phyloP scores from a whole-genome alignment of 2,329 filamentous ascomycete species.

The Ophiostoma sp. region DNA sequence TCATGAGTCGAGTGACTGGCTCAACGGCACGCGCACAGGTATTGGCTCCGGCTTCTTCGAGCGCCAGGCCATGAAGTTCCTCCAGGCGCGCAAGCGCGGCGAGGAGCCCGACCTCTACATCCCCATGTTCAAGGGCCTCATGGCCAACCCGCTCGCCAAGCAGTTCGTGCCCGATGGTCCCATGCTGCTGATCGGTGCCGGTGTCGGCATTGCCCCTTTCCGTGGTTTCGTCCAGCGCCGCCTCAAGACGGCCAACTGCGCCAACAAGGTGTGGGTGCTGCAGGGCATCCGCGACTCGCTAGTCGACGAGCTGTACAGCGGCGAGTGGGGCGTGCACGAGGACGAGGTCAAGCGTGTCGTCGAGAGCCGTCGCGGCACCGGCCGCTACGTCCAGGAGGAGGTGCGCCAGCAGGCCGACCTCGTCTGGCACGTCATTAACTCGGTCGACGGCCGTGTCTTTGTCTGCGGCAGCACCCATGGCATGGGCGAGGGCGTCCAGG shows the following conservation, averaged over 20 bases:
- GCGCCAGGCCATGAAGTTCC: slow-evolving; percentile 71
- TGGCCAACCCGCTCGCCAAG: slow-evolving; percentile 92
- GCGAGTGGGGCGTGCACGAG: slow-evolving; percentile 94
- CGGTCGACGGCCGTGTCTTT: slow-evolving; percentile 92
- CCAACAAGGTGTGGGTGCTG: slow-evolving; percentile 96
- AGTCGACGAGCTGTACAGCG: slow-evolving; percentile 93
- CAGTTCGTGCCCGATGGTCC: slow-evolving; percentile 92
- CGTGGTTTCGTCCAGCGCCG: slow-evolving; percentile 94
- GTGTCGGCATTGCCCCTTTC: slow-evolving; percentile 96
- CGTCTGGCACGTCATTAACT: slow-evolving; percentile 98
- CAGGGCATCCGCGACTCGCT: slow-evolving; percentile 93
- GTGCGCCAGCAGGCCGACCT: slow-evolving; percentile 87
- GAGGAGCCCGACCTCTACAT: slow-evolving; percentile 67
- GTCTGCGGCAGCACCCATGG: slow-evolving; percentile 94
- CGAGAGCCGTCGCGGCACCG: slow-evolving; percentile 72
- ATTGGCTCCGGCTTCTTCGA: slow-evolving; percentile 94
- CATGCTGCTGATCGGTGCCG: slow-evolving; percentile 95
- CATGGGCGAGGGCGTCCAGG: slow-evolving; percentile 96
- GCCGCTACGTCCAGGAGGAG: slow-evolving; percentile 94
- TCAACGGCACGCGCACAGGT: slow-evolving; percentile 69
- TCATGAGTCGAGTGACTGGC: slow-evolving; percentile 83
- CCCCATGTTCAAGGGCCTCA: slow-evolving; percentile 97
- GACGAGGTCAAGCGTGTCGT: slow-evolving; percentile 81
- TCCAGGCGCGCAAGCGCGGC: slow-evolving; percentile 65
- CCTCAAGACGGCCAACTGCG: slow-evolving; percentile 90